phyloP scores from a whole-genome alignment of 495 filamentous ascomycete species.

The Parathielavia appendiculata region DNA sequence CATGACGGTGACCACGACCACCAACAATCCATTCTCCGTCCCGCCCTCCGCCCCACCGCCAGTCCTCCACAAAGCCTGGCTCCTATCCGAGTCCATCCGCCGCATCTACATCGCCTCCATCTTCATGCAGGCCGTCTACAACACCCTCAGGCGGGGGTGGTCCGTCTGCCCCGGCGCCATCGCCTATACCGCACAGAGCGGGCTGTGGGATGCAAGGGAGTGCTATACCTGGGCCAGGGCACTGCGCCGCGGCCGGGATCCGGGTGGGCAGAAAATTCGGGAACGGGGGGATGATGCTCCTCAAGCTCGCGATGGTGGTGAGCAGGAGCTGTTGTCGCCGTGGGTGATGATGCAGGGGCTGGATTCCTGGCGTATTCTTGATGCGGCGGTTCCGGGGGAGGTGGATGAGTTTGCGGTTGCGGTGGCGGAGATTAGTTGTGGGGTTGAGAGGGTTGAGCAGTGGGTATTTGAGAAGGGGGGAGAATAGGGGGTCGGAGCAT shows the following conservation, averaged over 20 bases:
- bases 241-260: neutral
- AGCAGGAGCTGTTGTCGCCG: neutral
- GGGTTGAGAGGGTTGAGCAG: neutral
- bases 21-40: slow-evolving; percentile 16
- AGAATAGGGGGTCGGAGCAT: neutral
- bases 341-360: neutral
- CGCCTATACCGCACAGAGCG: slow-evolving; percentile 27
- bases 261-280: too few relatives aligned
- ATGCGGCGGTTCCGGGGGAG: neutral
- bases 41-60: slow-evolving; percentile 19
- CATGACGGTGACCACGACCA: neutral
- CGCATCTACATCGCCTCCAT: slow-evolving; percentile 29
- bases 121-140: slow-evolving; percentile 26
- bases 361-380: neutral
- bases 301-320: too few relatives aligned
- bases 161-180: slow-evolving; percentile 29
- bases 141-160: slow-evolving; percentile 33
- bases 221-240: slow-evolving; percentile 24
- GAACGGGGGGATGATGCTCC: too few relatives aligned
- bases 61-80: slow-evolving; percentile 34
- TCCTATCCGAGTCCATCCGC: slow-evolving; percentile 35
- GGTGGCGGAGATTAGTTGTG: neutral
- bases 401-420: neutral
- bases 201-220: slow-evolving; percentile 36
- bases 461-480: slow-evolving; percentile 2